Evolutionary conservation across 805 yeast genomes (phyloP).

Genomic region (Limtongia smithiae): DNA sequence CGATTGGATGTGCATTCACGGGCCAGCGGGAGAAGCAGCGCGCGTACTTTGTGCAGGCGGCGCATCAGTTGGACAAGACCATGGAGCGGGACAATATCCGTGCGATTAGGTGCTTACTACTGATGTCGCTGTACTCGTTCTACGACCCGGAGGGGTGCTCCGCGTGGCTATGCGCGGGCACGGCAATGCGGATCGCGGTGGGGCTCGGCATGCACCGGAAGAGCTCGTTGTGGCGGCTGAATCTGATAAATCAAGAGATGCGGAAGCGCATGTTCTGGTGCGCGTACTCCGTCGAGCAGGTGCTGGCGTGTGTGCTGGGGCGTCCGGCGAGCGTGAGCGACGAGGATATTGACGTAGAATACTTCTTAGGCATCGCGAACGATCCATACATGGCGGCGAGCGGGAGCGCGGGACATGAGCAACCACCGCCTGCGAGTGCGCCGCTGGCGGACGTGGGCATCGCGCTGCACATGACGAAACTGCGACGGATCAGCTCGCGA

Average conservation of each 20-base stretch:
- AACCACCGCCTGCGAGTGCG: background rate
- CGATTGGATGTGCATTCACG: conserved; percentile 23
- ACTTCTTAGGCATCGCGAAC: conserved; percentile 10
- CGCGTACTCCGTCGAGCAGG: conserved; percentile 36
- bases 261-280: conserved; percentile 33
- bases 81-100: conserved; percentile 18
- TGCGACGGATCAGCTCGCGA: conserved; percentile 13
- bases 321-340: conserved; percentile 50
- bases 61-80: background rate
- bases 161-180: conserved; percentile 36
- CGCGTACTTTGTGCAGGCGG: conserved; percentile 11
- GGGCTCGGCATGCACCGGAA: conserved; percentile 33
- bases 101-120: conserved; percentile 6
- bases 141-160: conserved; percentile 33
- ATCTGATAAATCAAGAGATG: conserved; percentile 29
- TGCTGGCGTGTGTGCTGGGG: conserved; percentile 49
- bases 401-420: background rate
- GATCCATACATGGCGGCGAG: conserved; percentile 10
- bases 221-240: conserved; percentile 21
- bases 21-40: conserved; percentile 15
- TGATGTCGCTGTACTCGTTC: conserved; percentile 30
- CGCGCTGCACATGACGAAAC: conserved; percentile 22
- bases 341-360: conserved; percentile 44
- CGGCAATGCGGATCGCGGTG: conserved; percentile 32
- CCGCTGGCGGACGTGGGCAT: conserved; percentile 10